Evolutionary conservation across 2,329 filamentous ascomycete species (phyloP).

Genomic region (Aspergillus aculeatus): DNA sequence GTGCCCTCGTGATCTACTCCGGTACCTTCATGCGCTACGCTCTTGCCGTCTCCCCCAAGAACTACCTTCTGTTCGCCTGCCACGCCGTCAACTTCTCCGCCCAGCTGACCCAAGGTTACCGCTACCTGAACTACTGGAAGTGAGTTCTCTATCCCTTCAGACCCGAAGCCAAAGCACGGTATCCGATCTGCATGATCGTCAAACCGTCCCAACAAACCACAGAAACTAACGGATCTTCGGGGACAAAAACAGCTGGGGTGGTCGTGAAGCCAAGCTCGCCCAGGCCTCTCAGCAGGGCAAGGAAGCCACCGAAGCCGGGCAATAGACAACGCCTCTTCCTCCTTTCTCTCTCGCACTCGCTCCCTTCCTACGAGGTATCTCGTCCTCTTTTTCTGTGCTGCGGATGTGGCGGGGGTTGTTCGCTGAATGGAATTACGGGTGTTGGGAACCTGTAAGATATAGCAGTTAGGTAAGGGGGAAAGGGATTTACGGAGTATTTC

Average conservation of each 20-base stretch:
- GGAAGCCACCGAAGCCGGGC: constrained; percentile 28
- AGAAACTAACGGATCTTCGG: constrained; percentile 11
- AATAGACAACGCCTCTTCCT: constrained; percentile 19
- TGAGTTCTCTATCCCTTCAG: constrained; percentile 29
- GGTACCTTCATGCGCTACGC: constrained; percentile 67
- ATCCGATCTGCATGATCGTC: too few species aligned
- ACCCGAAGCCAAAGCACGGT: too few species aligned
- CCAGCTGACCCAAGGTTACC: constrained; percentile 61
- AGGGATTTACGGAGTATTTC: background rate
- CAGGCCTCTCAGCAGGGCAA: constrained; percentile 32
- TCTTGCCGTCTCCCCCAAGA: constrained; percentile 61
- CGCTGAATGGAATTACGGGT: background rate
- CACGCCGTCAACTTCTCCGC: constrained; percentile 64
- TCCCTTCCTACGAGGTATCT: background rate
- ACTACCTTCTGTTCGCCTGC: constrained; percentile 68
- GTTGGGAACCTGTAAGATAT: background rate
- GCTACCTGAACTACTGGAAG: constrained; percentile 62
- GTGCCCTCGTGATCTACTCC: constrained; percentile 60
- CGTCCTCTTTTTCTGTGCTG: constrained; percentile 6
- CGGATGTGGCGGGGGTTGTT: constrained; percentile 3
- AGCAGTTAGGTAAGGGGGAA: background rate
- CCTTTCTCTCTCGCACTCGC: background rate
- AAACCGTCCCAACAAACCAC: too few species aligned
- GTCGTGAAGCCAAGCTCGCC: constrained; percentile 41
- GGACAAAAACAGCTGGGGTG: constrained; percentile 37